phyloP scores from a whole-genome alignment of 2,329 filamentous ascomycete species.

The Fusarium nurragi region DNA sequence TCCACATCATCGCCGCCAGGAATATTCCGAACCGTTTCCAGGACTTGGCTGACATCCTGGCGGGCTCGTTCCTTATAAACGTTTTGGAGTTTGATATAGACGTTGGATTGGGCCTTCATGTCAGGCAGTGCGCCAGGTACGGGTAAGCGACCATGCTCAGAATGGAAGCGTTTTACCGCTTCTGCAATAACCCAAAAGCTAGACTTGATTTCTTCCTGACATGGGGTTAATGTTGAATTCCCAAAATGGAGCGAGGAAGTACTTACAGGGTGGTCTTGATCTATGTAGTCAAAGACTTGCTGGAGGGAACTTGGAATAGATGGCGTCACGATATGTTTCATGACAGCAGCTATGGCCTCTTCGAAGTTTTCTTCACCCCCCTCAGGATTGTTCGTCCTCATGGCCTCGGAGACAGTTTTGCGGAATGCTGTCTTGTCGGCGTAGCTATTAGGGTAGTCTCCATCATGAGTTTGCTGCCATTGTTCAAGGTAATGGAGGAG shows the following conservation, averaged over 20 bases:
- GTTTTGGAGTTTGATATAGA: slow-evolving; percentile 90
- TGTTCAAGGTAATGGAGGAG: slow-evolving; percentile 82
- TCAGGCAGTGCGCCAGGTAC: slow-evolving; percentile 89
- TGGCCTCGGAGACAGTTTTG: slow-evolving; percentile 71
- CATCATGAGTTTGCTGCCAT: slow-evolving; percentile 79
- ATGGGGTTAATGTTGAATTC: slow-evolving; percentile 4
- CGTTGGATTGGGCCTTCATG: slow-evolving; percentile 93
- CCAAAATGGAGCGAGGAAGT: neutral
- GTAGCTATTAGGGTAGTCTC: slow-evolving; percentile 75
- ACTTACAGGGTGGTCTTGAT: slow-evolving; percentile 60
- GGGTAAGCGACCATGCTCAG: slow-evolving; percentile 77
- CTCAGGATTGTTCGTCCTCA: slow-evolving; percentile 78
- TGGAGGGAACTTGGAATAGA: slow-evolving; percentile 74
- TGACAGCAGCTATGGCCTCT: slow-evolving; percentile 85
- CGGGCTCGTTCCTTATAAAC: slow-evolving; percentile 92
- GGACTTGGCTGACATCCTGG: slow-evolving; percentile 78
- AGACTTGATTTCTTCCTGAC: slow-evolving; percentile 57
- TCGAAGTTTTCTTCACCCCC: slow-evolving; percentile 97
- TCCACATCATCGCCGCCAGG: slow-evolving; percentile 65
- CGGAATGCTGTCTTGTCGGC: slow-evolving; percentile 88
- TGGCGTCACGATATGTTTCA: slow-evolving; percentile 82
- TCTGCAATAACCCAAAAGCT: slow-evolving; percentile 91
- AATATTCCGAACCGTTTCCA: slow-evolving; percentile 67
- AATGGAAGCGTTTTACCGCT: slow-evolving; percentile 81
- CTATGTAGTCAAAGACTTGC: slow-evolving; percentile 79